These are phyloP conservation scores for Cladosporium oxysporum DNA, from an alignment of 2,329 filamentous ascomycete species.

Conservation along the genomic window DNA sequence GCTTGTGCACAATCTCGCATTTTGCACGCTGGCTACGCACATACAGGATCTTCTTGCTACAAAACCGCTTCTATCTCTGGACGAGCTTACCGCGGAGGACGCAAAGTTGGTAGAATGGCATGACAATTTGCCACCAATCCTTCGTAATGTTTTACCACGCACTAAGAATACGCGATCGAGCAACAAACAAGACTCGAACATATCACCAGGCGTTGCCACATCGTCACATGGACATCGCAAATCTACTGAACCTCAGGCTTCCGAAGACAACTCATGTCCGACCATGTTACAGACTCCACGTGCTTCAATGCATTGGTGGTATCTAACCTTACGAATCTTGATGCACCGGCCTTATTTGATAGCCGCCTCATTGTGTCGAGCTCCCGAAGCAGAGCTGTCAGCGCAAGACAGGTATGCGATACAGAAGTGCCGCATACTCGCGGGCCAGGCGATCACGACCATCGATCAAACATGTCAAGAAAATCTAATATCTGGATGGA, in stretches of 20 bases:
- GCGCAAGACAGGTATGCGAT: slow-evolving; percentile 69
- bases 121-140: slow-evolving; percentile 59
- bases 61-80: slow-evolving; percentile 62
- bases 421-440: slow-evolving; percentile 69
- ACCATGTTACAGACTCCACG: slow-evolving; percentile 69
- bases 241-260: slow-evolving; percentile 51
- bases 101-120: slow-evolving; percentile 69
- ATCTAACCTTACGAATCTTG: slow-evolving; percentile 74
- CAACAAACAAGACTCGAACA: background rate
- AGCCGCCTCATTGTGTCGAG: slow-evolving; percentile 58
- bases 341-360: slow-evolving; percentile 73
- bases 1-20: slow-evolving; percentile 71
- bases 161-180: slow-evolving; percentile 35
- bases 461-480: slow-evolving; percentile 69
- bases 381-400: slow-evolving; percentile 52
- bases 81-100: slow-evolving; percentile 66
- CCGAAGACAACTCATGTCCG: slow-evolving; percentile 53
- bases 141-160: slow-evolving; percentile 22
- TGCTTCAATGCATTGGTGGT: slow-evolving; percentile 79
- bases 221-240: background rate
- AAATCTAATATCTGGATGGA: slow-evolving; percentile 78
- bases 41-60: slow-evolving; percentile 74
- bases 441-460: slow-evolving; percentile 70
- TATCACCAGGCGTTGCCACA: background rate
- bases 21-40: slow-evolving; percentile 73